These are phyloP conservation scores for Pseudozyma thailandica DNA, from an alignment of 1,284 basidiomycete species.

Conservation along the genomic window DNA sequence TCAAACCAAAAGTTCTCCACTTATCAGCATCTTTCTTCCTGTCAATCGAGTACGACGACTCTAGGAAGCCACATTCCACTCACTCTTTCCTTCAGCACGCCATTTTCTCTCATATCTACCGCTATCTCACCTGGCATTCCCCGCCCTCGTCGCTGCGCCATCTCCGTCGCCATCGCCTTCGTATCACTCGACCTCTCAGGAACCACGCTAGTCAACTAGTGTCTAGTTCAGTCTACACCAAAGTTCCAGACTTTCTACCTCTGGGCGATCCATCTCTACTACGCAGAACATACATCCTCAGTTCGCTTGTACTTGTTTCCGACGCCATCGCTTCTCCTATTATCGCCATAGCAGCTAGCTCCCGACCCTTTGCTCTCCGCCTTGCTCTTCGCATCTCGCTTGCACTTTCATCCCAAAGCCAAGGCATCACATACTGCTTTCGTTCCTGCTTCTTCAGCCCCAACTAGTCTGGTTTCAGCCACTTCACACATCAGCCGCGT, in stretches of 20 bases:
- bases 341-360: not conserved
- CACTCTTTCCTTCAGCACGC: constrained; percentile 12
- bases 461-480: not conserved
- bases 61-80: too few species aligned
- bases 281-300: too few species aligned
- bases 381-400: not conserved
- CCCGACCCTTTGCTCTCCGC: not conserved
- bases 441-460: constrained; percentile 1
- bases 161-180: not conserved
- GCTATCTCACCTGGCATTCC: not conserved
- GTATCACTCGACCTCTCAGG: constrained; percentile 8
- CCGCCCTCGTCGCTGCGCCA: not conserved
- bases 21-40: not conserved
- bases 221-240: not conserved
- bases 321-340: not conserved
- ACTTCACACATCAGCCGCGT: not conserved
- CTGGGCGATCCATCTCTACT: too few species aligned
- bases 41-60: too few species aligned
- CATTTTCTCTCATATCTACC: constrained; percentile 1
- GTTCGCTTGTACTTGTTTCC: not conserved
- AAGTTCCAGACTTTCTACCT: constrained; percentile 8
- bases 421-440: not conserved
- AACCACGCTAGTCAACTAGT: constrained; percentile 23
- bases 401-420: not conserved
- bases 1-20: too few species aligned